phyloP scores from a whole-genome alignment of 176 grass and related monocot species.

The Chrysopogon serrulatus region DNA sequence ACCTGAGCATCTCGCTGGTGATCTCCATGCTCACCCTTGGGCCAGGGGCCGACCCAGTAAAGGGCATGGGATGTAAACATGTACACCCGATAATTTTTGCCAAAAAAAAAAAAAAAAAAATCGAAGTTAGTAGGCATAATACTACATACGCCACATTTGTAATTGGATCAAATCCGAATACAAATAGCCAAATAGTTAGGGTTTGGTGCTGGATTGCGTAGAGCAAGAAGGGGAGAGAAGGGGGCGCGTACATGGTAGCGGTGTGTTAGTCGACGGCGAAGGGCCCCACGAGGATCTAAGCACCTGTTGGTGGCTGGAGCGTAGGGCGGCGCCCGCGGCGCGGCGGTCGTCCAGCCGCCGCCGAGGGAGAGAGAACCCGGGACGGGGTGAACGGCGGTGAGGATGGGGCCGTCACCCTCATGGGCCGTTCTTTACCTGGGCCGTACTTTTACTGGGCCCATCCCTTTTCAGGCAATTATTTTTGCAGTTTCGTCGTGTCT shows the following conservation, averaged over 20 bases:
- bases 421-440: not conserved
- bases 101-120: not conserved
- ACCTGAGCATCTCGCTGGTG: constrained; percentile 80
- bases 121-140: not conserved
- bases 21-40: constrained; percentile 69
- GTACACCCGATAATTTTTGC: not conserved
- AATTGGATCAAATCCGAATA: not conserved
- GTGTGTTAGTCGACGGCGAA: not conserved
- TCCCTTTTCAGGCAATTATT: not conserved
- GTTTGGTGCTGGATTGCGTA: not conserved
- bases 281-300: not conserved
- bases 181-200: not conserved
- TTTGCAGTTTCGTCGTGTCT: not conserved
- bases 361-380: not conserved
- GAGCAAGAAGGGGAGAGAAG: not conserved
- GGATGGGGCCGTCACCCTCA: not conserved
- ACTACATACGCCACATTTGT: not conserved
- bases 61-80: not conserved
- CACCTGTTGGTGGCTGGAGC: not conserved
- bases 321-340: not conserved
- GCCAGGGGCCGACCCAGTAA: not conserved
- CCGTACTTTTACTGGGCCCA: not conserved
- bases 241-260: not conserved
- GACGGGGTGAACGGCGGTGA: not conserved
- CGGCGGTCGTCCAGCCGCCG: not conserved